Evolutionary conservation across 352 stramenopile genomes (phyloP).

Genomic region (Phytophthora pinifolia): DNA sequence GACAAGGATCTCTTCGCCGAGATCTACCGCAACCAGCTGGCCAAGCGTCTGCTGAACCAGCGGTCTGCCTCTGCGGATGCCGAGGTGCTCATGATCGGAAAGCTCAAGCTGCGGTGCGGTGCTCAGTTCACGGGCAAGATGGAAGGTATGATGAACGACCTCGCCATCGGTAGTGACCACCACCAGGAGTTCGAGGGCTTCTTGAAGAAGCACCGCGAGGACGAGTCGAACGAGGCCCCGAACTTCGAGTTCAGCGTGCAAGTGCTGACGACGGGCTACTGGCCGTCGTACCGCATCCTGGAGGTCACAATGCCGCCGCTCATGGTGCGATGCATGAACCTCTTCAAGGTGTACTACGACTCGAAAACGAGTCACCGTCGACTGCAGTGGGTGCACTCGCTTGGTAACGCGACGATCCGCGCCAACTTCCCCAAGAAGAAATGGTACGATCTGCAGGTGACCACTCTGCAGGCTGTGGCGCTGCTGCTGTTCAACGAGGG

Average conservation of each 20-base stretch:
- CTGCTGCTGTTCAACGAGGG: conserved; percentile 95
- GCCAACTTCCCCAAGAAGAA: conserved; percentile 87
- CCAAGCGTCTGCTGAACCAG: conserved; percentile 98
- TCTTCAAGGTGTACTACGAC: conserved; percentile 96
- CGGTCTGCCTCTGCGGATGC: conserved; percentile 97
- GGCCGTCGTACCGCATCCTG: conserved; percentile 97
- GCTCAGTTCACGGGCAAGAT: conserved; percentile 99
- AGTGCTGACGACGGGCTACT: conserved; percentile 98
- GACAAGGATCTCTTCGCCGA: conserved; percentile 99
- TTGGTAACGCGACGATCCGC: conserved; percentile 94
- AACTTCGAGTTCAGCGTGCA: conserved; percentile 96
- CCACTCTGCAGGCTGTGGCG: conserved; percentile 96
- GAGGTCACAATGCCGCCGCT: conserved; percentile 94
- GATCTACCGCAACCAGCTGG: conserved; percentile 98
- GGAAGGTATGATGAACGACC: conserved; percentile 99
- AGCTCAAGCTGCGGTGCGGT: conserved; percentile 98
- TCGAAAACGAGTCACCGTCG: conserved; percentile 94
- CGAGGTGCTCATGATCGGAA: conserved; percentile 99
- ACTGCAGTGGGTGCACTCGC: conserved; percentile 95
- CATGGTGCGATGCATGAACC: conserved; percentile 95
- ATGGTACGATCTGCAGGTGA: conserved; percentile 98
- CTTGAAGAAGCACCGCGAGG: conserved; percentile 85
- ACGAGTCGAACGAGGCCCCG: conserved; percentile 42
- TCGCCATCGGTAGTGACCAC: conserved; percentile 97
- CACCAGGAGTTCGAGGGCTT: conserved; percentile 96